These are phyloP conservation scores for Hippophae gyantsensis DNA, from an alignment of 306 rosid species.

Conservation along the genomic window DNA sequence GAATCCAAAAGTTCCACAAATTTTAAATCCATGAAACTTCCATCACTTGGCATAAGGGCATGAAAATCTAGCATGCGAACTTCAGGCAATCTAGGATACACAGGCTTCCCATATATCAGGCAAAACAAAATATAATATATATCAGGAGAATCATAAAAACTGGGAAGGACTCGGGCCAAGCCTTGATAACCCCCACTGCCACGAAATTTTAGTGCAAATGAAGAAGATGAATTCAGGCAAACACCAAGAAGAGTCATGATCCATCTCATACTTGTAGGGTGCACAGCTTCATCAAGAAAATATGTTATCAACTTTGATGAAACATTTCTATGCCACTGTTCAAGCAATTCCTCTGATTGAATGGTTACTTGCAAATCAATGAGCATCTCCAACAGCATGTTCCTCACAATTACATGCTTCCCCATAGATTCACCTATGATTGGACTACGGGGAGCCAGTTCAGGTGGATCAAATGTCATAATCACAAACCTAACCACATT, in stretches of 20 bases:
- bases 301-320: constrained; percentile 92
- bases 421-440: constrained; percentile 91
- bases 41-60: constrained; percentile 95
- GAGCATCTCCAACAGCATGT: constrained; percentile 95
- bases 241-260: constrained; percentile 98
- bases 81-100: constrained; percentile 95
- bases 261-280: constrained; percentile 99
- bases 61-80: constrained; percentile 99
- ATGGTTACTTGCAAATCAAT: constrained; percentile 96
- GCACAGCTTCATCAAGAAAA: constrained; percentile 96
- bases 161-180: constrained; percentile 79
- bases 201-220: constrained; percentile 88
- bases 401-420: constrained; percentile 94
- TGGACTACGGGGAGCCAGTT: constrained; percentile 45
- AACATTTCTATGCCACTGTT: constrained; percentile 96
- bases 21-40: constrained; percentile 54
- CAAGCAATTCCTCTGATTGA: constrained; percentile 80
- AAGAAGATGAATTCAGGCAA: constrained; percentile 86
- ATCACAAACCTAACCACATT: constrained; percentile 92
- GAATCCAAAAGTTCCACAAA: constrained; percentile 84
- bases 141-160: constrained; percentile 96
- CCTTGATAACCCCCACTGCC: constrained; percentile 97
- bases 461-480: constrained; percentile 98
- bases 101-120: constrained; percentile 92
- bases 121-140: constrained; percentile 93